A percentile compares a stretch with the other conserved stretches of the same genome.
Evolutionary conservation across 352 stramenopile species (phyloP).

Genomic region (Phytophthora tentaculata): DNA sequence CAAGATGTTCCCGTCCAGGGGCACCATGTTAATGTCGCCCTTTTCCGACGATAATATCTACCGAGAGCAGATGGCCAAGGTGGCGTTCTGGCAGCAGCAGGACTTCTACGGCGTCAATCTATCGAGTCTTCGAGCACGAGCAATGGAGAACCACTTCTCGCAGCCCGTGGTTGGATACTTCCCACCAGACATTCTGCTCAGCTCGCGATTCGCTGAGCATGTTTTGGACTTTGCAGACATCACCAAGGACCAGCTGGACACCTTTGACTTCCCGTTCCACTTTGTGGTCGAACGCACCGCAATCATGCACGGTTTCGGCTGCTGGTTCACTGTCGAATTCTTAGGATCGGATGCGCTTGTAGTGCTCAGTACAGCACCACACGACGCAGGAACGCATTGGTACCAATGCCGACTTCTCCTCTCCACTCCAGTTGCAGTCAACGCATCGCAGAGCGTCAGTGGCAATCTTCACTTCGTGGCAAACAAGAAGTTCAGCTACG

Average conservation of each 20-base stretch:
- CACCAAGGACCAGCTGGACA: slow-evolving; percentile 78
- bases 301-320: slow-evolving; percentile 96
- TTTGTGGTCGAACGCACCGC: slow-evolving; percentile 91
- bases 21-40: slow-evolving; percentile 97
- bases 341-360: slow-evolving; percentile 82
- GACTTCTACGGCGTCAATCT: slow-evolving; percentile 98
- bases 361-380: slow-evolving; percentile 85
- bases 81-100: slow-evolving; percentile 95
- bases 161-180: slow-evolving; percentile 96
- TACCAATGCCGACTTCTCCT: slow-evolving; percentile 96
- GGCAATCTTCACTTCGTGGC: slow-evolving; percentile 92
- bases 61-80: slow-evolving; percentile 92
- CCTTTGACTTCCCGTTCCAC: slow-evolving; percentile 92
- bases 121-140: slow-evolving; percentile 89
- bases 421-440: slow-evolving; percentile 91
- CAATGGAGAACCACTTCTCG: slow-evolving; percentile 98
- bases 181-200: slow-evolving; percentile 76
- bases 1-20: slow-evolving; percentile 97
- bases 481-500: slow-evolving; percentile 98
- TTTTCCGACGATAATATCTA: slow-evolving; percentile 96
- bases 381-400: slow-evolving; percentile 82
- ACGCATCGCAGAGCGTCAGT: slow-evolving; percentile 87
- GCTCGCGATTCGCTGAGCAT: slow-evolving; percentile 62
- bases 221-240: slow-evolving; percentile 88
- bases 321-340: slow-evolving; percentile 99